Evolutionary conservation across 345 rosid genomes (phyloP), one percentile per base, ranked within the genome.

Genomic region (Erodium maritimum): DNA sequence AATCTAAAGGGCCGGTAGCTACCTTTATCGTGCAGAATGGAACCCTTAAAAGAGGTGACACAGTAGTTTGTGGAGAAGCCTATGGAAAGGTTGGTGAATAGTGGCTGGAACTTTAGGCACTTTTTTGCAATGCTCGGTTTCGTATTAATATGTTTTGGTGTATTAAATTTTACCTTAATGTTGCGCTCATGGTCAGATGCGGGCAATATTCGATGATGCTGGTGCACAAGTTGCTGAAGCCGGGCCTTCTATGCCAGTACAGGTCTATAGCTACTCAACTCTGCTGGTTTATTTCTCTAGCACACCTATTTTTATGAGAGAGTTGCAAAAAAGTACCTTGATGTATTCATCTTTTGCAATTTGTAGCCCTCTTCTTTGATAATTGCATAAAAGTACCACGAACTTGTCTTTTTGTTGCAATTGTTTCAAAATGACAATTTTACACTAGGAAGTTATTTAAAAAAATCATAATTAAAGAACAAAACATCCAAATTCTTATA

Each of bases 21-120:
- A 88, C 96, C 64, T 83, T 93, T 77, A 86, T 93, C 67, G 83
- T 93, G 70, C 96, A 89, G 78, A 93, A 93, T 58, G 99, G 99
- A 24, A 93, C 95, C 11, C 81, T 93, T 58, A 93, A 72, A 80
- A 80, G 72, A 79, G 99, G 96, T 61, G 91, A 93, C 58, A 71
- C 86, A 60, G 84, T 93, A 66, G 95, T 85, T 72, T 93, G 96
- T 71, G 99, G 99, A 66, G 86, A 78, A 77, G 93, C 95, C 67
- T 93, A 80, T 73, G 99, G 99, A 68, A 93, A 93, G 99, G 99
- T 93, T 57, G 65, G 75, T 64, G 52, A 29, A 2, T 59, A 56
- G 56, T 62, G 65, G 52, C 60, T 65, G 48, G 37, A 24, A 56
- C 58, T 61, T 21, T 69, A 22, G 52, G 16, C n/a, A 33, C 46